Percentiles rank a stretch among this genome's conserved stretches.
Evolutionary conservation across 306 rosid species (phyloP).

Genomic region (Rubus parviflorus): DNA sequence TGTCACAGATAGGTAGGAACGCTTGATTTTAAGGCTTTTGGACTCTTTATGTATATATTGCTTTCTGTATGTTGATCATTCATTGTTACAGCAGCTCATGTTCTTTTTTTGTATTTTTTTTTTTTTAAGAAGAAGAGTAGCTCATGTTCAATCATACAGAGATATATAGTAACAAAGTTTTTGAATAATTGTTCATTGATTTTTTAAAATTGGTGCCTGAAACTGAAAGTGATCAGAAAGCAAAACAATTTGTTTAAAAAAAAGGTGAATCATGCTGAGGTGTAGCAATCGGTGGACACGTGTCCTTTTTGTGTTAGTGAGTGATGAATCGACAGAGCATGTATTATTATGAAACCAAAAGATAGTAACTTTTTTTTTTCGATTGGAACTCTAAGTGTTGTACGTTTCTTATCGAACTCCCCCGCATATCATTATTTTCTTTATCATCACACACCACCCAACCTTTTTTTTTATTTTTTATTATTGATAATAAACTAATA

Average conservation of each 20-base stretch:
- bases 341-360: neutral
- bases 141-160: no score
- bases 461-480: neutral
- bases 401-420: neutral
- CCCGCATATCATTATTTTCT: no score
- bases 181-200: neutral
- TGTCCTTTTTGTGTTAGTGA: neutral
- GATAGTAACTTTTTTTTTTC: neutral
- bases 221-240: neutral
- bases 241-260: neutral
- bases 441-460: neutral
- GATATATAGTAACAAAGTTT: neutral
- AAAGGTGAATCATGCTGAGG: conserved; percentile 3
- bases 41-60: neutral
- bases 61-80: neutral
- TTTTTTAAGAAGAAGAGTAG: no score
- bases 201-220: neutral
- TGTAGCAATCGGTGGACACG: conserved; percentile 15
- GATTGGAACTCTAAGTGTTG: neutral
- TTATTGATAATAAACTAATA: neutral
- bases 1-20: neutral
- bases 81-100: neutral
- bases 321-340: conserved; percentile 5
- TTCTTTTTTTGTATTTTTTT: no score
- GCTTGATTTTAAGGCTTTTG: neutral